Evolutionary conservation across 2,329 filamentous ascomycete genomes (phyloP), one percentile per base, ranked within the genome.

Genomic region (Diaporthe sp.): DNA sequence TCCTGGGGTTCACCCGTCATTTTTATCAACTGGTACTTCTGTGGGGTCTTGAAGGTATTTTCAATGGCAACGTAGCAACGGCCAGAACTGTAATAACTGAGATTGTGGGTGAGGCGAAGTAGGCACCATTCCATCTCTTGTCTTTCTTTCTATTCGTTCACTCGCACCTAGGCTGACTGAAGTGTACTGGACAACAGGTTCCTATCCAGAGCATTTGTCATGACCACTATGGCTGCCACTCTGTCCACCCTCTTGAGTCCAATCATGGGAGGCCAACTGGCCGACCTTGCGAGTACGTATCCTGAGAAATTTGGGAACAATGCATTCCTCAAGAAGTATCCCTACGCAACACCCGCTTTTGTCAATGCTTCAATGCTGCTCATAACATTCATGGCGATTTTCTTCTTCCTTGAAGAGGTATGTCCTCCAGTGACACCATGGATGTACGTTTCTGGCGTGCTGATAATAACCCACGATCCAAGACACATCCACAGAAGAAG

Each of bases 341-440:
- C 61, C 3, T 67, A 67, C 28, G 61, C 17, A 67, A 67, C 61
- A 51, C 61, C 61, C 12, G 61, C 61, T n/a, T 51, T 67, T n/a
- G 61, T 67, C 61, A 67, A 67, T 49, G 61, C 61, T 37, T n/a
- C 44, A 51, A 67, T 67, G 61, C 10, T 67, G 28, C 44, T 67
- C 61, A 67, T 51, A 49, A 67, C 61, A 51, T 49, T 67, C 20
- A 8, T 37, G 42, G 42, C 61, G 28, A 67, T 67, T 15, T 67
- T 67, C 61, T 67, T 67, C 61, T 67, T 67, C 28, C 61, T 67
- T 37, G 61, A 67, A 67, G 61, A 67, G 61, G 61, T 67, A 67
- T 34, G 61, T 67, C 10, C 17, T 67, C 44, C 39, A 49, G n/a
- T 49, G 20, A 5, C 10, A 6, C 44, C 28, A 5, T 37, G 28